Evolutionary conservation across 2,329 filamentous ascomycete species (phyloP), one percentile per base, ranked within the genome.

Genomic region (Colletotrichum caudatum): DNA sequence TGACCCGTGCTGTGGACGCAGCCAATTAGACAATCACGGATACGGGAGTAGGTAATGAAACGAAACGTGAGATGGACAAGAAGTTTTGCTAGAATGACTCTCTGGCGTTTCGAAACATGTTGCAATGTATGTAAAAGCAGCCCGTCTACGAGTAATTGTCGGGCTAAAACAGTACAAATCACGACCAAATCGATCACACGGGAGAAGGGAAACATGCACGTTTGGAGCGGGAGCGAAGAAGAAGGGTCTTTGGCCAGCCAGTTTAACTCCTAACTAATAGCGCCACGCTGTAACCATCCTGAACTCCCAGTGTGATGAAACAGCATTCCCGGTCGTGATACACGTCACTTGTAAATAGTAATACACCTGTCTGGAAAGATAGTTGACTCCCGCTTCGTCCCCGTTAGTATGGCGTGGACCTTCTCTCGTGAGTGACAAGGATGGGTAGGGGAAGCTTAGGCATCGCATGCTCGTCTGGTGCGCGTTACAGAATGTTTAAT

Each of bases 341-440:
- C 46, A 35, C 12, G 37, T 51, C 56, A 12, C 35, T n/a, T 44
- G 50, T 20, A 20, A 16, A 12, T 62, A 58, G 20, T 67, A 67
- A 62, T 62, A 71, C 63, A 67, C 12, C 53, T 12, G 5, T 16
- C 37, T 20, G 7, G 20, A 58, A 62, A 59, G 11, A 18, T 35
- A 46, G 33, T 62, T n/a, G n/a, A 16, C 35, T 48, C n/a, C 33
- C 61, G 53, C 46, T 54, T 48, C 18, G 6, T 14, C n/a, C 33
- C 16, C 5, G 58, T 44, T 67, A 12, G n/a, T 23, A 50, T 53
- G 64, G 33, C 44, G 12, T 51, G 37, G 1, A 37, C 39, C 50
- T 61, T 14, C 16, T 1, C 33, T 44, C 63, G 37, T 41, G 35
- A 44, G 9, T 1, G 26, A 71, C 44, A 68, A 51, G 67, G 23